Evolutionary conservation across 345 rosid species (phyloP).

Genomic region (Ceriops decandra): DNA sequence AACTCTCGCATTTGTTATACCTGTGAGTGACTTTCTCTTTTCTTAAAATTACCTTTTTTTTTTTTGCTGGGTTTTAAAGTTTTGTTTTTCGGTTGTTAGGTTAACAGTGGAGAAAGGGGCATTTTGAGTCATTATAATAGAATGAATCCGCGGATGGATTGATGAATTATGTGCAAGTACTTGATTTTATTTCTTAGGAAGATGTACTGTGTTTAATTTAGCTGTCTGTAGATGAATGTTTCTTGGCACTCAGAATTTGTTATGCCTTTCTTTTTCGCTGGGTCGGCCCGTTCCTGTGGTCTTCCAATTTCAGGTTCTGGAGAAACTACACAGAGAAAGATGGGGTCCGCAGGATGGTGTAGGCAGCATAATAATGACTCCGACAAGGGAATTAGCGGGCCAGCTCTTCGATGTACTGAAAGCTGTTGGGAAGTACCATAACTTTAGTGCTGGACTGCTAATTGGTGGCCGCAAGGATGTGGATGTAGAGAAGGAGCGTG

Average conservation of each 20-base stretch:
- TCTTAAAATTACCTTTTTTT: background rate
- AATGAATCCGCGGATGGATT: background rate
- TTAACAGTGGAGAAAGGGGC: background rate
- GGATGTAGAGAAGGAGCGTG: conserved; percentile 70
- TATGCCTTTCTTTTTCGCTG: background rate
- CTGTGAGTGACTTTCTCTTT: conserved; percentile 44
- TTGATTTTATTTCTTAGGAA: too few species aligned
- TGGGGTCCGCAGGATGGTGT: conserved; percentile 94
- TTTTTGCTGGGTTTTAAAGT: background rate
- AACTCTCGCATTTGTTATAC: conserved; percentile 84
- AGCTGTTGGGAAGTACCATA: conserved; percentile 70
- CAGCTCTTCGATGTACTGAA: conserved; percentile 79
- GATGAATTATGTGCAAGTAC: background rate
- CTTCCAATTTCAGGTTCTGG: conserved; percentile 51
- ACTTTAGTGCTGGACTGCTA: conserved; percentile 78
- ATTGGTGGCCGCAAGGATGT: conserved; percentile 92
- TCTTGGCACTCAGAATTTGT: background rate
- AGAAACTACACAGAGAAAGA: conserved; percentile 71
- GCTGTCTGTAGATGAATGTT: background rate
- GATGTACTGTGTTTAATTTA: background rate
- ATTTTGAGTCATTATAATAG: background rate
- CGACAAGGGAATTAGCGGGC: conserved; percentile 80
- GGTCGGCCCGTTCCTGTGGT: background rate
- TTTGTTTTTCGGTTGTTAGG: background rate
- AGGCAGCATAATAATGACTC: conserved; percentile 88